Conservation (phyloP, 208 protist genomes). For the Acanthamoeba lugdunensis region DNA sequence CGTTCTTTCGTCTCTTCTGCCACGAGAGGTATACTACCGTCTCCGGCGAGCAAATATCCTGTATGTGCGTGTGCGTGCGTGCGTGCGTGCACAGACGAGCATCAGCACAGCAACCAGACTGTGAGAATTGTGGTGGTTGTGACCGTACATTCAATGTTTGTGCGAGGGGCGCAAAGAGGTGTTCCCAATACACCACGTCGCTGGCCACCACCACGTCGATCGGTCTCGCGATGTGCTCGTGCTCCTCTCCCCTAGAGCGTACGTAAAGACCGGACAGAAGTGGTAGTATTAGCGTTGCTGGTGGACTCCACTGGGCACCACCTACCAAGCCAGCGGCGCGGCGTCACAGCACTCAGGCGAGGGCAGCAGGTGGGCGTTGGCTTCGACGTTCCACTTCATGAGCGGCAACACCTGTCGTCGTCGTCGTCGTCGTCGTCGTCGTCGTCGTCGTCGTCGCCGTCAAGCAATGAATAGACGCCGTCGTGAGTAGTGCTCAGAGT, state of each 20-base stretch:
- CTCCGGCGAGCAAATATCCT: constrained; percentile 12
- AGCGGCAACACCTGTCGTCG: constrained; percentile 3
- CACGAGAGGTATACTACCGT: constrained; percentile 43
- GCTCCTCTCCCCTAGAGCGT: constrained; percentile 7
- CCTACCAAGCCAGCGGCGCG: constrained; percentile 34
- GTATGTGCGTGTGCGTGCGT: neutral
- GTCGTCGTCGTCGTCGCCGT: too few relatives aligned
- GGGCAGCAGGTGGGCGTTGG: neutral
- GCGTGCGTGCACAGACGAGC: neutral
- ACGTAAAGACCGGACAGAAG: neutral
- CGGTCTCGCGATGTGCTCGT: neutral
- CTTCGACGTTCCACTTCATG: constrained; percentile 33
- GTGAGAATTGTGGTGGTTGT: too few relatives aligned
- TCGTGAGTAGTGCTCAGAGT: neutral
- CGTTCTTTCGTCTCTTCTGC: constrained; percentile 57
- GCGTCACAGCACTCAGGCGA: neutral
- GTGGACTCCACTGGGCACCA: neutral
- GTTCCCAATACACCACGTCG: constrained; percentile 66
- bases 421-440: neutral
- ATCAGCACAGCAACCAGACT: neutral
- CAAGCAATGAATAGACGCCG: too few relatives aligned
- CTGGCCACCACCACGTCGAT: constrained; percentile 34
- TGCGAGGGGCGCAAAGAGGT: constrained; percentile 36
- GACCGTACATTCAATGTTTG: constrained; percentile 13
- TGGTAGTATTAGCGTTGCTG: neutral